Conservation (phyloP, 495 filamentous ascomycete genomes). For the Aspergillus ellipticus region DNA sequence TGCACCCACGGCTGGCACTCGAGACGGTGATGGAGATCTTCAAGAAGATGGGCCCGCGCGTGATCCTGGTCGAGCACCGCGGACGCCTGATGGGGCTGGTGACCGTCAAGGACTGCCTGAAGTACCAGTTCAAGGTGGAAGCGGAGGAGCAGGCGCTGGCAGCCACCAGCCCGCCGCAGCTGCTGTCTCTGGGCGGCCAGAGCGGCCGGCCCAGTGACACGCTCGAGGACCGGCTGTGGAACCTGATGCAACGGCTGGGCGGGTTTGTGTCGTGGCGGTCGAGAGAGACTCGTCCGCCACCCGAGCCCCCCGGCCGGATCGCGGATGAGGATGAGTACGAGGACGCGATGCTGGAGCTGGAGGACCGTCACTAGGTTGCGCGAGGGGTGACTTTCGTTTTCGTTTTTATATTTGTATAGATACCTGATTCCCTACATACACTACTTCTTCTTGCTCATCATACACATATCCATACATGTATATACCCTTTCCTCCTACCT, state of each 20-base stretch:
- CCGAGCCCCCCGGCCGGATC: neutral
- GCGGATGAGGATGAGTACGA: slow-evolving; percentile 62
- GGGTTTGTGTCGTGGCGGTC: slow-evolving; percentile 48
- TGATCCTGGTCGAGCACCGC: slow-evolving; percentile 88
- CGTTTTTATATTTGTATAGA: slow-evolving; percentile 5
- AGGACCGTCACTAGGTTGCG: slow-evolving; percentile 37
- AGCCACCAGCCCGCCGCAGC: slow-evolving; percentile 44
- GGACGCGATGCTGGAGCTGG: slow-evolving; percentile 60
- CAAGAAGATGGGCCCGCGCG: slow-evolving; percentile 94
- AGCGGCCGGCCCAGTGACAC: slow-evolving; percentile 23
- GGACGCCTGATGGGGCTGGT: slow-evolving; percentile 80
- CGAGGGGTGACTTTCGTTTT: neutral
- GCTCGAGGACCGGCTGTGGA: slow-evolving; percentile 68
- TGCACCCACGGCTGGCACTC: slow-evolving; percentile 85
- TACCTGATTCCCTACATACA: too few species aligned
- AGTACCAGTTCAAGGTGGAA: slow-evolving; percentile 96
- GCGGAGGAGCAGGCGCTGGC: slow-evolving; percentile 71
- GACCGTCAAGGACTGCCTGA: slow-evolving; percentile 95
- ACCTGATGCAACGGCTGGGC: slow-evolving; percentile 53
- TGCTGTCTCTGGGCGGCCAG: slow-evolving; percentile 32
- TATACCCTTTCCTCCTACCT: neutral
- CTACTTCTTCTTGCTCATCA: neutral
- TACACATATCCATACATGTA: neutral
- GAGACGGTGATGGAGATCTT: slow-evolving; percentile 99
- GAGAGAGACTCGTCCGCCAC: slow-evolving; percentile 27